Evolutionary conservation across 2,329 filamentous ascomycete species (phyloP).

Genomic region (Amesomyces nigricolor): DNA sequence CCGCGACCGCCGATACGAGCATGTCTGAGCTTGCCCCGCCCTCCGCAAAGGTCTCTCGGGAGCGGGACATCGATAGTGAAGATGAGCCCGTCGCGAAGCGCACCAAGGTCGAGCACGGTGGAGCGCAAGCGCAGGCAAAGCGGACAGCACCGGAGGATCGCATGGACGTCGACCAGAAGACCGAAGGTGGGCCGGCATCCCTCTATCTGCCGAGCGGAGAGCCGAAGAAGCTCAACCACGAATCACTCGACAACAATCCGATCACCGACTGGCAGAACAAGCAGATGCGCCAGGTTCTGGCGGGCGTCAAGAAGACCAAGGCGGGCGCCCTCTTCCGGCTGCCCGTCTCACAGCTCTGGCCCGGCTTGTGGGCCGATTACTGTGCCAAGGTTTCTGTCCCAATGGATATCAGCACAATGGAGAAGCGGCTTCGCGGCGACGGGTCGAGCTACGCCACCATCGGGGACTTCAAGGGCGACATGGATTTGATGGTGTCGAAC

Average conservation of each 20-base stretch:
- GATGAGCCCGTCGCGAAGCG: slow-evolving; percentile 72
- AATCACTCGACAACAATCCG: slow-evolving; percentile 39
- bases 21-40: slow-evolving; percentile 39
- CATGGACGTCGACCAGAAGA: slow-evolving; percentile 29
- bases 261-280: slow-evolving; percentile 57
- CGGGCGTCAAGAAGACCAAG: slow-evolving; percentile 80
- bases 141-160: slow-evolving; percentile 30
- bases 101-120: slow-evolving; percentile 55
- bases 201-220: slow-evolving; percentile 28
- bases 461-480: slow-evolving; percentile 67
- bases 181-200: slow-evolving; percentile 24
- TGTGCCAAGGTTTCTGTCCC: slow-evolving; percentile 64
- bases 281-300: slow-evolving; percentile 60
- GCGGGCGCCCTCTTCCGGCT: slow-evolving; percentile 68
- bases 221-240: slow-evolving; percentile 38
- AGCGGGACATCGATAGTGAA: slow-evolving; percentile 67
- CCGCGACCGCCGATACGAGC: slow-evolving; percentile 34
- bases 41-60: slow-evolving; percentile 60
- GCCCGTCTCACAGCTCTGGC: slow-evolving; percentile 72
- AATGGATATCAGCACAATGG: slow-evolving; percentile 80
- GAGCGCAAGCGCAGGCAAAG: slow-evolving; percentile 28
- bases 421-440: slow-evolving; percentile 67
- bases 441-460: slow-evolving; percentile 56
- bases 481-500: slow-evolving; percentile 75
- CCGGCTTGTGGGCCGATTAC: slow-evolving; percentile 70